These are phyloP conservation scores for Pyrenophora tritici-repentis DNA, from an alignment of 2,329 filamentous ascomycete genomes.

Conservation along the genomic window DNA sequence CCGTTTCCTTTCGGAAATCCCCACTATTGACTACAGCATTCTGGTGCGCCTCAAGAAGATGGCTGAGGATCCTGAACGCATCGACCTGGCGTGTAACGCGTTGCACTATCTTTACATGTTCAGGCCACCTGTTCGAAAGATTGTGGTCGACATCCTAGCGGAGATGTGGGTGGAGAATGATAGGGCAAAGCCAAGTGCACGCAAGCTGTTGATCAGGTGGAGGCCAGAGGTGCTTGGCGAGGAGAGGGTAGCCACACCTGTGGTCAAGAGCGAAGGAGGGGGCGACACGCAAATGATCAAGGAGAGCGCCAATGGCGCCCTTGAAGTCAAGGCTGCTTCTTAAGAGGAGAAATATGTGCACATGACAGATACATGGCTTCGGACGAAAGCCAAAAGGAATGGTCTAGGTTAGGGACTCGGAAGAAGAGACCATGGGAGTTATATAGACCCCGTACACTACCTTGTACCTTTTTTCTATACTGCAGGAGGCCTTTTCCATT, in stretches of 20 bases:
- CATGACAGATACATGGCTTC: background rate
- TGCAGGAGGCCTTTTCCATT: background rate
- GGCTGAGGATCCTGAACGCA: conserved; percentile 66
- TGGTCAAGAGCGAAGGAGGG: conserved; percentile 28
- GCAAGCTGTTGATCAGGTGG: conserved; percentile 62
- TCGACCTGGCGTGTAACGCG: conserved; percentile 62
- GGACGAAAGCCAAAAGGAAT: background rate
- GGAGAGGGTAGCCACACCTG: conserved; percentile 16
- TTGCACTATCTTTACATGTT: conserved; percentile 58
- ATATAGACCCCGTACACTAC: background rate
- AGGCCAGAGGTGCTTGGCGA: conserved; percentile 54
- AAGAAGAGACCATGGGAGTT: background rate
- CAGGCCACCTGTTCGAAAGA: conserved; percentile 62
- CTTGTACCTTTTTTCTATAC: background rate
- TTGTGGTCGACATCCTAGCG: conserved; percentile 62
- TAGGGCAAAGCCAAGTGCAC: conserved; percentile 54
- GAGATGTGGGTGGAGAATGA: conserved; percentile 60
- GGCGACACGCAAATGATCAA: conserved; percentile 18
- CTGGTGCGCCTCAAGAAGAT: conserved; percentile 71
- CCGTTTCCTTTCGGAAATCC: conserved; percentile 89
- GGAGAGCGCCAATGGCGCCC: conserved; percentile 33
- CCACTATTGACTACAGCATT: conserved; percentile 73
- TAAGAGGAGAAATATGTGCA: background rate
- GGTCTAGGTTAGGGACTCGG: background rate
- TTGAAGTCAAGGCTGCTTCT: conserved; percentile 38